Conservation (phyloP, 1,284 basidiomycete species). For the Phellinidium pouzarii region DNA sequence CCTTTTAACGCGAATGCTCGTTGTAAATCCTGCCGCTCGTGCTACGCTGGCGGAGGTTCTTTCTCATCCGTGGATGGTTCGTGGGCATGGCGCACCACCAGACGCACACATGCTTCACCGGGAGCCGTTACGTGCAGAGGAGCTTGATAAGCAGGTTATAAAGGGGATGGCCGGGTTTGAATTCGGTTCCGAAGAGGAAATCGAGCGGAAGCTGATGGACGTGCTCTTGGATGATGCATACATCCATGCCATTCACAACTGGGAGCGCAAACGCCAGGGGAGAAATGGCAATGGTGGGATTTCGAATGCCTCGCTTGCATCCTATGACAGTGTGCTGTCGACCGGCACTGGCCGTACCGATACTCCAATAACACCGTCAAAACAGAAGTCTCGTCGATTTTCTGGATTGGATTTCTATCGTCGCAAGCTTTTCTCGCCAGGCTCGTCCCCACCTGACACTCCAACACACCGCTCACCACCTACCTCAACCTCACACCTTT, state of each 20-base stretch:
- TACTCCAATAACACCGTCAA: conserved; percentile 39
- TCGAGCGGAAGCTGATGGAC: conserved; percentile 66
- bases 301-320: conserved; percentile 62
- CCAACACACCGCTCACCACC: conserved; percentile 42
- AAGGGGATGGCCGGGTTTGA: conserved; percentile 95
- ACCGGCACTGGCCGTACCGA: conserved; percentile 28
- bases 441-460: conserved; percentile 50
- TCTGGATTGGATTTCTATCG: conserved; percentile 95
- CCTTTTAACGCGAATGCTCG: conserved; percentile 90
- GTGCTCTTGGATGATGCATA: conserved; percentile 82
- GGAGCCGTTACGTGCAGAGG: conserved; percentile 80
- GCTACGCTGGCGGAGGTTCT: conserved; percentile 87
- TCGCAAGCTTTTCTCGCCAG: conserved; percentile 78
- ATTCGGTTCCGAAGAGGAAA: conserved; percentile 85
- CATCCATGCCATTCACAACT: conserved; percentile 62
- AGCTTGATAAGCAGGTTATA: conserved; percentile 83
- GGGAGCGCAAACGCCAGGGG: conserved; percentile 64
- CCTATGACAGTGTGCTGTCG: conserved; percentile 38
- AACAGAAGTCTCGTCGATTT: conserved; percentile 57
- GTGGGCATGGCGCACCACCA: conserved; percentile 77
- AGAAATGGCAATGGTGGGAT: conserved; percentile 42
- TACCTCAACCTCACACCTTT: conserved; percentile 46
- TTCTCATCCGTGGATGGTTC: conserved; percentile 90
- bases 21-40: conserved; percentile 84
- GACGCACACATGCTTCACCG: conserved; percentile 84